Evolutionary conservation across 352 stramenopile genomes (phyloP).

Genomic region (Elongisporangium senticosum): DNA sequence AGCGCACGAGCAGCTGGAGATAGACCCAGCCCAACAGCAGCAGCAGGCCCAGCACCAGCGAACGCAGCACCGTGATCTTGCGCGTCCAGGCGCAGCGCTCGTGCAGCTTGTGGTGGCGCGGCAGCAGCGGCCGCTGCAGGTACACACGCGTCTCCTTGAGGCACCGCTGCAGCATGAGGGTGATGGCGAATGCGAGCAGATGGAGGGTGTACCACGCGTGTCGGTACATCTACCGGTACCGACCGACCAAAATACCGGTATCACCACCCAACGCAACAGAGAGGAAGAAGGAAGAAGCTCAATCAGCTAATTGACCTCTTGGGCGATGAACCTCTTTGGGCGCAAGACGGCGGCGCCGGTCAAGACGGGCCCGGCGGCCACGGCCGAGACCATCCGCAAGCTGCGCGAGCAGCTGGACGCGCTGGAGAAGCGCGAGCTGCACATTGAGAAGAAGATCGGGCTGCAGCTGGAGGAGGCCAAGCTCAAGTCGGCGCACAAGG

Average conservation of each 20-base stretch:
- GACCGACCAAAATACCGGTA: not conserved
- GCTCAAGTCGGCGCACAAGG: constrained; percentile 93
- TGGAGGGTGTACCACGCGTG: not conserved
- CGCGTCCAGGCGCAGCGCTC: constrained; percentile 26
- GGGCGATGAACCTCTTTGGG: constrained; percentile 82
- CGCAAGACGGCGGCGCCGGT: constrained; percentile 60
- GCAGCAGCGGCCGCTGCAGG: constrained; percentile 61
- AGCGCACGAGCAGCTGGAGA: constrained; percentile 55
- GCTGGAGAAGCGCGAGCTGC: constrained; percentile 92
- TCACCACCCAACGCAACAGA: not conserved
- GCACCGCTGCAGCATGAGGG: not conserved
- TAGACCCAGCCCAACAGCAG: constrained; percentile 44
- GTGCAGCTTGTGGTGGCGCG: constrained; percentile 20
- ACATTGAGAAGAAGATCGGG: constrained; percentile 97
- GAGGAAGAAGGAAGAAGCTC: not conserved
- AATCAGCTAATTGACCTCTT: not conserved
- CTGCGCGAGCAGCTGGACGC: constrained; percentile 87
- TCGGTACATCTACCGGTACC: too few relatives aligned
- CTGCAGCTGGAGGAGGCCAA: constrained; percentile 92
- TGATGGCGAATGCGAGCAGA: not conserved
- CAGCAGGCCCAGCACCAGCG: constrained; percentile 19
- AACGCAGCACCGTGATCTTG: constrained; percentile 31
- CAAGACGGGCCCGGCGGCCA: constrained; percentile 49
- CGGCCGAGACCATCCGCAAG: constrained; percentile 88
- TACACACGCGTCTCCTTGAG: constrained; percentile 33